Percentiles rank a stretch among this genome's conserved stretches.
phyloP scores from a whole-genome alignment of 108 stramenopile genomes.

The Skeletonema marinoi region DNA sequence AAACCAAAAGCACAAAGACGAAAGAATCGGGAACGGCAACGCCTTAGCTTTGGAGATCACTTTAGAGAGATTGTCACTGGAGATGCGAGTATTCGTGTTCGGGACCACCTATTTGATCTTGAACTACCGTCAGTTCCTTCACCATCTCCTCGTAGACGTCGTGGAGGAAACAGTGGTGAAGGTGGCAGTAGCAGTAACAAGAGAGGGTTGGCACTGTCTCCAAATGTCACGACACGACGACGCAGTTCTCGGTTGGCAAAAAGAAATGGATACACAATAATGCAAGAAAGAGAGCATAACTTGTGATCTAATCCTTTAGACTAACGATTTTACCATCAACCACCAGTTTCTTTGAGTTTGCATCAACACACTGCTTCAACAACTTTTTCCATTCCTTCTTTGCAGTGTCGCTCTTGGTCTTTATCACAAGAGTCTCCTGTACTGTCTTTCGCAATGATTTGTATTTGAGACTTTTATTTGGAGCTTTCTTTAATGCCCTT shows the following conservation, averaged over 20 bases:
- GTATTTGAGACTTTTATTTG: constrained; percentile 60
- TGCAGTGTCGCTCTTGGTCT: constrained; percentile 23
- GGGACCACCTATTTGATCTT: constrained; percentile 55
- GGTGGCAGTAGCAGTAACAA: not conserved
- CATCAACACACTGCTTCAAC: constrained; percentile 26
- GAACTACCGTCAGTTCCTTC: constrained; percentile 40
- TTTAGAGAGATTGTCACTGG: constrained; percentile 52
- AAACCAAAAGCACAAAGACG: not conserved
- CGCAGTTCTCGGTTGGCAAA: constrained; percentile 32
- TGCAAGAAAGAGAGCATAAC: not conserved
- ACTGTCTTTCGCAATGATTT: constrained; percentile 62
- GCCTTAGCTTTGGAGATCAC: constrained; percentile 43
- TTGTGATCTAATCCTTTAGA: constrained; percentile 14
- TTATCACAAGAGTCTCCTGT: constrained; percentile 29
- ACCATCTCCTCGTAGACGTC: constrained; percentile 8
- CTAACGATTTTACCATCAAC: constrained; percentile 42
- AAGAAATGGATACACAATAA: constrained; percentile 3
- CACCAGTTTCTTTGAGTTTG: constrained; percentile 39
- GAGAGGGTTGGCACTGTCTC: not conserved
- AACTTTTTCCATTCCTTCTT: constrained; percentile 28
- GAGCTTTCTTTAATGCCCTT: constrained; percentile 78
- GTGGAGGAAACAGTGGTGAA: not conserved
- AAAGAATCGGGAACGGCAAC: constrained; percentile 27
- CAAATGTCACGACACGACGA: constrained; percentile 21
- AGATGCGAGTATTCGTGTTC: constrained; percentile 50